These are phyloP conservation scores for Solanum infundibuliforme DNA, from an alignment of 257 asterid species.

Conservation along the genomic window DNA sequence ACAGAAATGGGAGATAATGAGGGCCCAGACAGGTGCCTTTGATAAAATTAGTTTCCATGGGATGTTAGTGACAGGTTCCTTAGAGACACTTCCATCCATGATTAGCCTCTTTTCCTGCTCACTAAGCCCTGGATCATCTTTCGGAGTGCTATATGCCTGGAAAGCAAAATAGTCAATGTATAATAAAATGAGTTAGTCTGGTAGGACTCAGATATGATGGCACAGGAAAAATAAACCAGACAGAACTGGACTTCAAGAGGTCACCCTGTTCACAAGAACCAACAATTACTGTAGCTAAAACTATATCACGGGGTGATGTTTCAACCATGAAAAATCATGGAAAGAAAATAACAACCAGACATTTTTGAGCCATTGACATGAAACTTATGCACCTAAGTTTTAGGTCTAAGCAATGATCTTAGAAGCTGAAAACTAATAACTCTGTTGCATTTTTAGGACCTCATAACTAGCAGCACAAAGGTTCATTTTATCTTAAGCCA, in stretches of 20 bases:
- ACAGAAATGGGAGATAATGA: slow-evolving; percentile 93
- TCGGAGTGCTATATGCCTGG: slow-evolving; percentile 89
- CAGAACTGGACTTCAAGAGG: neutral
- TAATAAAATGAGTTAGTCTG: neutral
- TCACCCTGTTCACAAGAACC: neutral
- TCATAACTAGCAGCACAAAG: neutral
- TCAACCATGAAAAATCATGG: neutral
- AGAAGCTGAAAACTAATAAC: neutral
- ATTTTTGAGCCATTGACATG: neutral
- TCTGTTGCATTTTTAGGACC: neutral
- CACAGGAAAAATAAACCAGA: neutral
- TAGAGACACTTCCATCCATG: slow-evolving; percentile 47
- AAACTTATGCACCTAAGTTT: neutral
- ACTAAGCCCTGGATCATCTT: slow-evolving; percentile 64
- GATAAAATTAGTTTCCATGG: slow-evolving; percentile 90
- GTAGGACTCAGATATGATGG: neutral
- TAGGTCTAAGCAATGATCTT: neutral
- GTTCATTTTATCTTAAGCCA: neutral
- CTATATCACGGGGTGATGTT: neutral
- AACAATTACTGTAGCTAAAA: neutral
- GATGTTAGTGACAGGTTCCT: slow-evolving; percentile 67
- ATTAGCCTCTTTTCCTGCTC: slow-evolving; percentile 54
- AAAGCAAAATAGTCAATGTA: neutral
- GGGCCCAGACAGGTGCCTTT: slow-evolving; percentile 98
- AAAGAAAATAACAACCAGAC: neutral